These are phyloP conservation scores for Hibiscus syriacus DNA, from an alignment of 345 rosid species.

Conservation along the genomic window DNA sequence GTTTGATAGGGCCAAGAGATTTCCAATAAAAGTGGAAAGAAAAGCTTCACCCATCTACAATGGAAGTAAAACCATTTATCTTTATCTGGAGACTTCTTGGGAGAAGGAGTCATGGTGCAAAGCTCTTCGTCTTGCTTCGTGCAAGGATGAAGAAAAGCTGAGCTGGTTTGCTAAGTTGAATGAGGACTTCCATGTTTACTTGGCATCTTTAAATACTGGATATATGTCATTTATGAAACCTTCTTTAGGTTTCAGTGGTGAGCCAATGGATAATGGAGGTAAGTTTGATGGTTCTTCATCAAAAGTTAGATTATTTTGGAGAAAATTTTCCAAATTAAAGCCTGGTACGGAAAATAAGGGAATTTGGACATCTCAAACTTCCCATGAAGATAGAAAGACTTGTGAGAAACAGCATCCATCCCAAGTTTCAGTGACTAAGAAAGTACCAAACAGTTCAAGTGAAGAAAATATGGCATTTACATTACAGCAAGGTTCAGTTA, in stretches of 20 bases:
- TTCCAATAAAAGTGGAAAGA: conserved; percentile 75
- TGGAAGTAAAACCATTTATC: conserved; percentile 51
- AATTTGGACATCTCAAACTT: conserved; percentile 14
- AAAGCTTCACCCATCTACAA: conserved; percentile 49
- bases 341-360: conserved; percentile 36
- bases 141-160: conserved; percentile 42
- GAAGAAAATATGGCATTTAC: conserved; percentile 40
- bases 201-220: conserved; percentile 49
- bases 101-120: conserved; percentile 99
- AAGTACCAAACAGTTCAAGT: conserved; percentile 22
- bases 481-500: conserved; percentile 24
- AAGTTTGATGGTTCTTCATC: conserved; percentile 59
- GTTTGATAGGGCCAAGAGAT: conserved; percentile 76
- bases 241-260: conserved; percentile 38
- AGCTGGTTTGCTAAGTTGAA: conserved; percentile 52
- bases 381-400: conserved; percentile 51
- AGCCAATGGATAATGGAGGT: conserved; percentile 40
- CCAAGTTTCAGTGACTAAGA: conserved; percentile 42
- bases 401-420: conserved; percentile 34
- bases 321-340: conserved; percentile 50
- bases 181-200: conserved; percentile 49
- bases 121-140: conserved; percentile 87
- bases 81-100: conserved; percentile 91
- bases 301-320: conserved; percentile 65
- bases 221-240: conserved; percentile 79